These are phyloP conservation scores for Picea sitchensis DNA, from an alignment of 75 land plant species.

Conservation along the genomic window DNA sequence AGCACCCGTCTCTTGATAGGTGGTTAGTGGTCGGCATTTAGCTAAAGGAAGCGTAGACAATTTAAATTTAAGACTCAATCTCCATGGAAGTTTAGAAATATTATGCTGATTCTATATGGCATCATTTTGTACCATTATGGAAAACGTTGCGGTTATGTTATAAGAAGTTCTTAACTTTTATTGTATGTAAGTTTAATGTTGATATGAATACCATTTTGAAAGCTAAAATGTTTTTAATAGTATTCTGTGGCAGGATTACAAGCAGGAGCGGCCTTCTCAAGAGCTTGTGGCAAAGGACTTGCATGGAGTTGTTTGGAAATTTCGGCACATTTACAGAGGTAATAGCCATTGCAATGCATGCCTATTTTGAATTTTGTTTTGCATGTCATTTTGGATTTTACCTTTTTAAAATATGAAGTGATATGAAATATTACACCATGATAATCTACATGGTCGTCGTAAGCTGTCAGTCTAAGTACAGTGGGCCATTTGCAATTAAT, in stretches of 20 bases:
- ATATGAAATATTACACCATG: background rate
- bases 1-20: too few relatives aligned
- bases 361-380: background rate
- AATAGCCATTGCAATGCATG: background rate
- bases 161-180: background rate
- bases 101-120: background rate
- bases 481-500: constrained; percentile 1
- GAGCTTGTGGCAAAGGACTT: constrained; percentile 83
- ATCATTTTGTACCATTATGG: background rate
- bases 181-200: background rate
- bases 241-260: constrained; percentile 51
- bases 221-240: constrained; percentile 5
- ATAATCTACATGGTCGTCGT: background rate
- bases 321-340: constrained; percentile 86
- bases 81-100: background rate
- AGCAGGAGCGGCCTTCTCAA: constrained; percentile 76
- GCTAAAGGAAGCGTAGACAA: too few relatives aligned
- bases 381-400: background rate
- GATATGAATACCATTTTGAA: background rate
- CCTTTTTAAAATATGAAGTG: background rate
- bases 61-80: background rate
- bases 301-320: constrained; percentile 78
- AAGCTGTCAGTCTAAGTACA: background rate
- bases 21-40: too few relatives aligned
- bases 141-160: background rate